These are phyloP conservation scores for Knoxdaviesia capensis DNA, from an alignment of 2,329 filamentous ascomycete genomes.

Conservation along the genomic window DNA sequence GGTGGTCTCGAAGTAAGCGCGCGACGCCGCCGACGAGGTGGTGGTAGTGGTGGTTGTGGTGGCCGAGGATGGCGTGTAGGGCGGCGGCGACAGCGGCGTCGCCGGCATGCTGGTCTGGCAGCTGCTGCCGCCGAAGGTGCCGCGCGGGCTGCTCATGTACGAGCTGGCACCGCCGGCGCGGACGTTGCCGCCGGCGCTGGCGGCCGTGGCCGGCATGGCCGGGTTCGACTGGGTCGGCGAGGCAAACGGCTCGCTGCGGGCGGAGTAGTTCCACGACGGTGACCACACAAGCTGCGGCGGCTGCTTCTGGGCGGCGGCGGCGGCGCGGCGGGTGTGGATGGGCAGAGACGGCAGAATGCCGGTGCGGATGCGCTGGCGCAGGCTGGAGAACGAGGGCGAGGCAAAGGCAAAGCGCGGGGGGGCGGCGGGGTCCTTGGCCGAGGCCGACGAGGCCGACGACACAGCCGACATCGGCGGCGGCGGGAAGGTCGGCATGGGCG, in stretches of 20 bases:
- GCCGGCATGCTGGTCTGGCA: neutral
- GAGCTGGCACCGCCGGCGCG: no score
- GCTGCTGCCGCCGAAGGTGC: slow-evolving; percentile 5
- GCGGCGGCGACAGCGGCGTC: slow-evolving; percentile 5
- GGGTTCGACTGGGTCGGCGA: no score
- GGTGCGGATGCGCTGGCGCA: slow-evolving; percentile 13
- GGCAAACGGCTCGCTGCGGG: no score
- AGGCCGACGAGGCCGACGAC: slow-evolving; percentile 9
- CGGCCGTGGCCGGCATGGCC: no score
- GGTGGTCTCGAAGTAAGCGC: neutral
- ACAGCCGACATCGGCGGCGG: slow-evolving; percentile 12
- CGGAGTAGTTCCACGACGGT: no score
- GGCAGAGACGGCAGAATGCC: slow-evolving; percentile 6
- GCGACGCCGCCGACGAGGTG: slow-evolving; percentile 2
- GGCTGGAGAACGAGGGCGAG: slow-evolving; percentile 12
- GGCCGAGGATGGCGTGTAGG: no score
- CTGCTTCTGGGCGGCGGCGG: no score
- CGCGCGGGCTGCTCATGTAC: no score
- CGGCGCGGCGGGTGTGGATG: slow-evolving; percentile 10
- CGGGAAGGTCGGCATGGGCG: slow-evolving; percentile 1
- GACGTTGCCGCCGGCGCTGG: no score
- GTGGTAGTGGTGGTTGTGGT: no score
- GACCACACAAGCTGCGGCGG: no score
- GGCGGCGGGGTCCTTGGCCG: slow-evolving; percentile 1
- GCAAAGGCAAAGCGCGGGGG: slow-evolving; percentile 13